These are phyloP conservation scores for Sugiyamaella japonica DNA, from an alignment of 1,139 yeast species.

Conservation along the genomic window DNA sequence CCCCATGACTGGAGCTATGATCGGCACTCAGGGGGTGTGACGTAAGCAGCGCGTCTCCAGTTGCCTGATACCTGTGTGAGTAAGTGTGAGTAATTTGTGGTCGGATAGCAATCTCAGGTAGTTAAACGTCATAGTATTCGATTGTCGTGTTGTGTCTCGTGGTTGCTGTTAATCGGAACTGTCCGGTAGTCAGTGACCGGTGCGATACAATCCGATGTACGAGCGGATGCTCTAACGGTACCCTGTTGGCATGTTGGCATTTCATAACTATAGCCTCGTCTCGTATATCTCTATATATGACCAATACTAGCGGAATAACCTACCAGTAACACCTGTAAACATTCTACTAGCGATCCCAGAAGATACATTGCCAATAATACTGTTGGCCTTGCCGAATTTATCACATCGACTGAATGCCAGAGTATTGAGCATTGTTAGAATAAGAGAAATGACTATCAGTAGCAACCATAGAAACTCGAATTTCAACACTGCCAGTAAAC, in stretches of 20 bases:
- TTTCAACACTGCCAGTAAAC: conserved; percentile 72
- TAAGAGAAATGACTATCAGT: conserved; percentile 54
- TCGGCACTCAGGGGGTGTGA: conserved; percentile 1
- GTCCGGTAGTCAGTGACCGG: too few species aligned
- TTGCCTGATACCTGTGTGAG: neutral
- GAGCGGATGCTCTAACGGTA: too few species aligned
- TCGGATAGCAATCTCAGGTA: neutral
- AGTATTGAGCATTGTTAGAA: conserved; percentile 75
- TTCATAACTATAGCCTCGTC: too few species aligned
- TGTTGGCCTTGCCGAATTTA: conserved; percentile 81
- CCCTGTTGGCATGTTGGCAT: too few species aligned
- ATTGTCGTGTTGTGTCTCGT: too few species aligned
- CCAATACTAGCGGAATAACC: conserved; percentile 21
- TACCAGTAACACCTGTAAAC: conserved; percentile 24
- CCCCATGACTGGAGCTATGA: conserved; percentile 8
- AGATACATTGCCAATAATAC: conserved; percentile 43
- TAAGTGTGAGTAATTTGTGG: too few species aligned
- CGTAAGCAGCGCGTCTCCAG: neutral
- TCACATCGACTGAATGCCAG: conserved; percentile 91
- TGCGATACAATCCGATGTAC: too few species aligned
- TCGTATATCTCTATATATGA: too few species aligned
- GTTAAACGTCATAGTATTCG: neutral
- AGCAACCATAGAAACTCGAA: conserved; percentile 64
- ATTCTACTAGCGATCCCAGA: conserved; percentile 29
- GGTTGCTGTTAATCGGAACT: too few species aligned